Base-by-base conservation (phyloP, 768 basidiomycete species). In the Kwoniella bestiolae region DNA sequence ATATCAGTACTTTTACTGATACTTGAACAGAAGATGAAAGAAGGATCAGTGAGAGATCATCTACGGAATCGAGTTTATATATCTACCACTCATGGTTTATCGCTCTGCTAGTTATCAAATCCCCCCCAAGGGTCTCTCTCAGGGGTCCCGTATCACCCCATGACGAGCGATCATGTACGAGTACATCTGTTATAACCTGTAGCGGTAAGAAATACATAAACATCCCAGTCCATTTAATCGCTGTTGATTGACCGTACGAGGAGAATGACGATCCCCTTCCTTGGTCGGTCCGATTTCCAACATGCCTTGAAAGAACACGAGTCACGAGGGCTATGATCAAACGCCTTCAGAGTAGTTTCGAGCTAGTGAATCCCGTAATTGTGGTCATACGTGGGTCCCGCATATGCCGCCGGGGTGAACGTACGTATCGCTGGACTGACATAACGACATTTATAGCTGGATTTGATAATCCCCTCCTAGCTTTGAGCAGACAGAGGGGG, bases 281-380 rank as follows among this genome's bases (percentile, higher is more conserved):
- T 35, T n/a, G 26, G 14, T 35, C 34, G 23, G 52, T 55, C 52
- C 11, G 23, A 55, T 55, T 55, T 26, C 31, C 14, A 55, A 55
- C 23, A 55, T 34, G 23, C 14, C 52, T 55, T 52, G 21, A 12
- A 21, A 31, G 52, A 26, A 5, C 12, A 6, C 25, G 26, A 12
- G 23, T 56, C 34, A 56, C 55, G 55, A 18, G 34, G 26, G 9
- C 41, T 34, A 28, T 21, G 21, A 34, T 11, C 14, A 21, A 41
- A 55, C 52, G 52, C 52, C 52, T 38, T 14, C 1, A 41, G 7
- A 41, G 12, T 41, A 14, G 4, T 14, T 41, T 11, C 12, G 38
- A 41, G 38, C 38, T 41, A 41, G 38, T 41, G 12, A 18, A 41
- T 16, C 38, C 38, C 38, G 38, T 41, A 41, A 41, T 11, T 18